Base-by-base conservation (phyloP, 805 yeast genomes). In the Yamadazyma scolyti region DNA sequence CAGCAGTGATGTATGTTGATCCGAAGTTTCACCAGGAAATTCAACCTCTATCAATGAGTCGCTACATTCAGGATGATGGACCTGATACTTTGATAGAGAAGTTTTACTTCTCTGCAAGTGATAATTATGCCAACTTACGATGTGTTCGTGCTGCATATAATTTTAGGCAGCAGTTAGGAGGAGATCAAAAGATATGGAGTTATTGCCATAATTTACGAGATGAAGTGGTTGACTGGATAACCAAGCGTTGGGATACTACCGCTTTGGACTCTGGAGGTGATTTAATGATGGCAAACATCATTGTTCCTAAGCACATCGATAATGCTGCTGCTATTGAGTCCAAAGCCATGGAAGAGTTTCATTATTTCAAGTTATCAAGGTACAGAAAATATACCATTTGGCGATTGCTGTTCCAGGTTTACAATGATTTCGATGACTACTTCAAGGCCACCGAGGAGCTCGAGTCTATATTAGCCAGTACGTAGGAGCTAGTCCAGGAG, bases 401-500 rank as follows among this genome's bases (percentile, higher is more conserved):
- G 16, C 65, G 90, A 39, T 72, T 77, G 40, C 70, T 80, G 33
- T 78, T 78, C 16, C 82, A 77, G 44, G 53, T 77, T 7, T 81
- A 77, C 50, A 71, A 75, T 39, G 82, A 77, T 26, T 41, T 71
- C 10, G 56, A 56, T 5, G 88, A 81, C 43, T 79, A 65, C 48
- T 57, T 59, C 18, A 50, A 55, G 28, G 80, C 76, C 4, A 61
- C 71, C 16, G 57, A 61, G 12, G 54, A 54, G 2, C 46, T 77
- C 19, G 44, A 56, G 16, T 45, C 21, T 19, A 19, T 19, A n/a
- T n/a, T n/a, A n/a, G n/a, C n/a, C n/a, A n/a, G n/a, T n/a, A n/a
- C n/a, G n/a, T n/a, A n/a, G n/a, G n/a, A n/a, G n/a, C n/a, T n/a
- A n/a, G n/a, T n/a, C n/a, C n/a, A n/a, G n/a, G n/a, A n/a, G n/a